These are phyloP conservation scores for Ustulina deusta DNA, from an alignment of 2,329 filamentous ascomycete species.

Conservation along the genomic window DNA sequence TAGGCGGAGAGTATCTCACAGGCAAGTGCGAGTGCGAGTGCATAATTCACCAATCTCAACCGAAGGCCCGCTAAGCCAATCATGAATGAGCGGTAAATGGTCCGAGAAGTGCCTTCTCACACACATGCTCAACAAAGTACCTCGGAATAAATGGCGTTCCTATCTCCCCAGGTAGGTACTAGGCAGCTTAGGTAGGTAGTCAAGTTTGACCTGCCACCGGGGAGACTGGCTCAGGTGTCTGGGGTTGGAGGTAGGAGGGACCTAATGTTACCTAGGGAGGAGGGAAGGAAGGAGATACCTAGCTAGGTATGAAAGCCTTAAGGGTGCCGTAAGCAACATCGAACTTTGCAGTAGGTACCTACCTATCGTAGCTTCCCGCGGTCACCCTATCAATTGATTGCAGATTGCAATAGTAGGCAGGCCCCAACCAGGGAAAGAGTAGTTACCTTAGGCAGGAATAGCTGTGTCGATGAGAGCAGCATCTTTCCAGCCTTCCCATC, in stretches of 20 bases:
- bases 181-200: background rate
- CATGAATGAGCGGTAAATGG: background rate
- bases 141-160: background rate
- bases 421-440: background rate
- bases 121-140: background rate
- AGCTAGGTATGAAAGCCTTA: background rate
- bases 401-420: background rate
- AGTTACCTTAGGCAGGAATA: constrained; percentile 19
- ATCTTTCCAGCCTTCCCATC: background rate
- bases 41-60: background rate
- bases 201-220: background rate
- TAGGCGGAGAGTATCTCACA: background rate
- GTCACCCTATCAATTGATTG: background rate
- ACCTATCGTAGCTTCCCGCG: constrained; percentile 16
- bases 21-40: background rate
- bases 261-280: too few species aligned
- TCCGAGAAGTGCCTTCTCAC: background rate
- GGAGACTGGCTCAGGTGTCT: background rate
- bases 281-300: background rate
- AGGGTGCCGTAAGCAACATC: background rate
- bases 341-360: too few species aligned
- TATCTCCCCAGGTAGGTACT: background rate
- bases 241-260: background rate
- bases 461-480: background rate
- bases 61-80: background rate